Evolutionary conservation across 2,329 filamentous ascomycete genomes (phyloP), one percentile per base, ranked within the genome.

Genomic region (Rhinocladiella mackenziei): DNA sequence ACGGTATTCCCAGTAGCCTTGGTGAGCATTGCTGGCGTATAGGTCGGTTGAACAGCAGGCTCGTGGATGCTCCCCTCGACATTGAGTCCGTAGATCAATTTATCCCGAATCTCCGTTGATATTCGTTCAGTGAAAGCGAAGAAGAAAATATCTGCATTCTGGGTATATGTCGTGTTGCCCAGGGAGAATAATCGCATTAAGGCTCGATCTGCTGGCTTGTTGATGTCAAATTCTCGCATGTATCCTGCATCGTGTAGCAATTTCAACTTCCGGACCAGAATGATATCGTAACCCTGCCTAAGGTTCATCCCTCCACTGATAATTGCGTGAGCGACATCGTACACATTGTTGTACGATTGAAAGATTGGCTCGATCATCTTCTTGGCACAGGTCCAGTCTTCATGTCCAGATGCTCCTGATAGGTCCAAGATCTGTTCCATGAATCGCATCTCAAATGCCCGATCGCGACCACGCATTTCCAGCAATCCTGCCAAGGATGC

Each of bases 341-440:
- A 60, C 0, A 58, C 54, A 8, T 55, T 55, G 19, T 49, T 45
- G 32, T 60, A 65, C 9, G 57, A 53, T 18, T 61, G 52, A 26
- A 58, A 60, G 14, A 64, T 55, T 0, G 60, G 54, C 19, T 65
- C 58, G 11, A 56, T 62, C 49, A 67, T 55, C 17, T 54, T 56
- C 31, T 54, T 53, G 1, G 60, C 60, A 25, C 42, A 48, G 2
- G 50, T 53, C 46, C 50, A 53, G 30, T 53, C 50, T 34, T 53
- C 50, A 20, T 53, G 50, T 5, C 62, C 65, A 4, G 54, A 54
- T 2, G 65, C 65, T 5, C 65, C 64, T 2, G 62, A 60, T 3
- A 68, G 57, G 33, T 67, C 65, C 3, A 68, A 57, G 4, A 67
- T 38, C 30, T 63, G 62, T 36, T 66, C 65, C 54, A 63, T 56